A percentile compares a stretch with the other conserved stretches of the same genome.
Evolutionary conservation across 306 rosid genomes (phyloP).

Genomic region (Luffa acutangula): DNA sequence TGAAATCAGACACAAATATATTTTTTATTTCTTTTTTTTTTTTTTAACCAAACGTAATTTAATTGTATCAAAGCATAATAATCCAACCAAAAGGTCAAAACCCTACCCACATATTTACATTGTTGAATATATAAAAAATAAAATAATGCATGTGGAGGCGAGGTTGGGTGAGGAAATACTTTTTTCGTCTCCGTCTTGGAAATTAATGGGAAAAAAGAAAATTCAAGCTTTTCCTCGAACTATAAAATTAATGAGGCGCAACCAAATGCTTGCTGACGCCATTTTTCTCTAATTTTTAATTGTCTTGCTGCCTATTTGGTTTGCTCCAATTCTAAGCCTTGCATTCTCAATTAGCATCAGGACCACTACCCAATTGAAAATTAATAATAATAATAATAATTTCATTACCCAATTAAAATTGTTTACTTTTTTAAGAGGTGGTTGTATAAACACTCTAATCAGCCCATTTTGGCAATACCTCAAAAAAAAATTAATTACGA

Average conservation of each 20-base stretch:
- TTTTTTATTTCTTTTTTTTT: too few species aligned
- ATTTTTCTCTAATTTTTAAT: neutral
- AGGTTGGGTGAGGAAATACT: neutral
- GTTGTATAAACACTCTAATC: neutral
- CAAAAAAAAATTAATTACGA: neutral
- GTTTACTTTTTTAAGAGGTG: neutral
- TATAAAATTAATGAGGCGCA: neutral
- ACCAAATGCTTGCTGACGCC: neutral
- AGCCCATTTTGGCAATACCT: neutral
- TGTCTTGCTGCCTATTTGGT: neutral
- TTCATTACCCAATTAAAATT: neutral
- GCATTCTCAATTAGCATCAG: neutral
- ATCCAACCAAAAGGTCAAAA: too few species aligned
- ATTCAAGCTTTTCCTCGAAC: neutral
- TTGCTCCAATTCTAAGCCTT: neutral
- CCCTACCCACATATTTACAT: too few species aligned
- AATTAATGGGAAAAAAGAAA: neutral
- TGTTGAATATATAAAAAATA: too few species aligned
- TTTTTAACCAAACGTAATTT: too few species aligned
- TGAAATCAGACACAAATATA: too few species aligned
- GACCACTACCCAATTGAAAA: neutral
- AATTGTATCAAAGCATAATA: too few species aligned
- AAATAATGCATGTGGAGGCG: neutral
- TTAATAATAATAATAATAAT: neutral
- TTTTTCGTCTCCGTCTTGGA: neutral